Evolutionary conservation across 257 asterid species (phyloP).

Genomic region (Solanum infundibuliforme): DNA sequence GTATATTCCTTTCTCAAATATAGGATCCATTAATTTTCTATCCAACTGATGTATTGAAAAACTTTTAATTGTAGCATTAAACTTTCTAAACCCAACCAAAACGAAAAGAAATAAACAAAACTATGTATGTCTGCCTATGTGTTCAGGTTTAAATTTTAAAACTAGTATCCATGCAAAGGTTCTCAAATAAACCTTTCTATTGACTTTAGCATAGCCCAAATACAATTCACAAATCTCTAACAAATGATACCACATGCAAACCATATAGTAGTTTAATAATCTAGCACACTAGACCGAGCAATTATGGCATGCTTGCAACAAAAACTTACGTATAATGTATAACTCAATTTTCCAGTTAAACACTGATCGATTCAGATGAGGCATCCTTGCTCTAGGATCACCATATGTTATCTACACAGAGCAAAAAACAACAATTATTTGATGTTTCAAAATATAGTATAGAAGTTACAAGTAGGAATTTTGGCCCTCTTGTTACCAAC

Average conservation of each 20-base stretch:
- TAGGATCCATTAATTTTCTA: not conserved
- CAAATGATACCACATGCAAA: not conserved
- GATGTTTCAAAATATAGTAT: conserved; percentile 2
- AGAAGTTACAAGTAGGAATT: not conserved
- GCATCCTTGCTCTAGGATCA: conserved; percentile 85
- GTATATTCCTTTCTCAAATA: not conserved
- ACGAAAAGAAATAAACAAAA: not conserved
- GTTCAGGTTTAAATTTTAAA: not conserved
- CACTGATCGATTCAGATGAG: conserved; percentile 59
- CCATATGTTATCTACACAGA: conserved; percentile 87
- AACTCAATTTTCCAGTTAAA: conserved; percentile 83
- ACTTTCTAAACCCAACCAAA: not conserved
- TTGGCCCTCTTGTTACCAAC: conserved; percentile 47
- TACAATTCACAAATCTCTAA: not conserved
- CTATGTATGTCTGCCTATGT: not conserved
- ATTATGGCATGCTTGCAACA: not conserved
- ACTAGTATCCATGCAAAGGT: not conserved
- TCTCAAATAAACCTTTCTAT: not conserved
- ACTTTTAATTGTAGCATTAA: not conserved
- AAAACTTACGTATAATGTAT: conserved; percentile 73
- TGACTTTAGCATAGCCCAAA: not conserved
- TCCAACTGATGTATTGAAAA: not conserved
- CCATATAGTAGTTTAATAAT: not conserved
- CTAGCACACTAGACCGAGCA: not conserved
- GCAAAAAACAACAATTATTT: conserved; percentile 7